phyloP scores from a whole-genome alignment of 176 grass and related monocot species.

The Bonia amplexicaulis region DNA sequence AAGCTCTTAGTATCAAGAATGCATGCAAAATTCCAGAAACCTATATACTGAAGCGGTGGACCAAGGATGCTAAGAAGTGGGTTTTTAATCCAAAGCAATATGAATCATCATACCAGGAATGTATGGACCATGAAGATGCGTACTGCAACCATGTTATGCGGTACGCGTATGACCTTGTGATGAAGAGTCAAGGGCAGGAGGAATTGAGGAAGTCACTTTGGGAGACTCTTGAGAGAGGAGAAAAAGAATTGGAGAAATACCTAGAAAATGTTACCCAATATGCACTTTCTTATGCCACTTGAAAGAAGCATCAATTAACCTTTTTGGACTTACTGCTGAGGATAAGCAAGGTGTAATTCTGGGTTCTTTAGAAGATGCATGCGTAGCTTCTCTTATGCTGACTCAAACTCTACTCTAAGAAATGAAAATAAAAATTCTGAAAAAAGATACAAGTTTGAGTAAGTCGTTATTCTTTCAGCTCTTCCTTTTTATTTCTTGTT shows the following conservation, averaged over 20 bases:
- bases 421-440: conserved; percentile 1
- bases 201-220: conserved; percentile 62
- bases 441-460: conserved; percentile 19
- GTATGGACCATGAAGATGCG: conserved; percentile 46
- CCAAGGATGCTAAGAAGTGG: conserved; percentile 71
- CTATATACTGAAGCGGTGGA: conserved; percentile 81
- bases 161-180: conserved; percentile 75
- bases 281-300: conserved; percentile 47
- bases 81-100: conserved; percentile 56
- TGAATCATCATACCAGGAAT: conserved; percentile 53
- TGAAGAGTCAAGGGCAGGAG: conserved; percentile 60
- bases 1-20: conserved; percentile 75
- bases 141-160: conserved; percentile 73
- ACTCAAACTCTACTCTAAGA: conserved; percentile 34
- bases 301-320: conserved; percentile 22
- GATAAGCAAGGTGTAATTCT: conserved; percentile 11
- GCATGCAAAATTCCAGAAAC: conserved; percentile 57
- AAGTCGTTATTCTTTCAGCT: conserved; percentile 13
- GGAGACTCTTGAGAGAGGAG: conserved; percentile 48
- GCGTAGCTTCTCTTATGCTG: not conserved
- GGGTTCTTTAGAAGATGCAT: conserved; percentile 1
- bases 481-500: not conserved
- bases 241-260: conserved; percentile 55
- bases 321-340: conserved; percentile 6
- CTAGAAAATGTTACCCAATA: conserved; percentile 47